Percentiles rank a stretch among this genome's conserved stretches.
phyloP scores from a whole-genome alignment of 2,329 filamentous ascomycete species.

The Aspergillus alliaceus region DNA sequence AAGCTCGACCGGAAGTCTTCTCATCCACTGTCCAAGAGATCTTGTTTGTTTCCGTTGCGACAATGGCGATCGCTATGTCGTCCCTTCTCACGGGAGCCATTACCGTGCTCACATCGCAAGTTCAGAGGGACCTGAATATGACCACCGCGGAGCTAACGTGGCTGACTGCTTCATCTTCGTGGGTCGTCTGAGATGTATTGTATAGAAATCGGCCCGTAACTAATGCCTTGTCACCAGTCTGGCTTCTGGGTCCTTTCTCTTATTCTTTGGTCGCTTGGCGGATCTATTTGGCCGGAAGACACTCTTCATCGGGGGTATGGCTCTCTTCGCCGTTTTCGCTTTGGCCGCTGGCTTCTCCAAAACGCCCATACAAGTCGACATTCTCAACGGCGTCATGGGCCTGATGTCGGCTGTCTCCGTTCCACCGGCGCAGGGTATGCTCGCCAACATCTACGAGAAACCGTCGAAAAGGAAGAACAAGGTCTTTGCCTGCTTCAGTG shows the following conservation, averaged over 20 bases:
- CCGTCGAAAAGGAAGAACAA: conserved; percentile 64
- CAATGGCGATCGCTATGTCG: conserved; percentile 65
- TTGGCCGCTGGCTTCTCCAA: conserved; percentile 62
- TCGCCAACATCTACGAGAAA: conserved; percentile 63
- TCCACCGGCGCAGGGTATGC: conserved; percentile 63
- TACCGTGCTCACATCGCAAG: conserved; percentile 63
- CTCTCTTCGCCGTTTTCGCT: conserved; percentile 57
- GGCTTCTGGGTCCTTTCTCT: conserved; percentile 63
- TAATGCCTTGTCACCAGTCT: conserved; percentile 41
- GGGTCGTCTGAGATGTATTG: conserved; percentile 21
- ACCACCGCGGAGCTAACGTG: conserved; percentile 64
- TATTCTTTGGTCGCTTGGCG: conserved; percentile 65
- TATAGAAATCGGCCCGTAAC: not conserved
- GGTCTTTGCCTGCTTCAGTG: conserved; percentile 63
- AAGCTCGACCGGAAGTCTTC: conserved; percentile 49
- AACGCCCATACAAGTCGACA: conserved; percentile 59
- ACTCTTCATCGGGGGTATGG: conserved; percentile 62
- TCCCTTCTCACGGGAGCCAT: conserved; percentile 60
- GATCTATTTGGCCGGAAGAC: conserved; percentile 65
- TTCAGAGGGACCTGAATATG: conserved; percentile 62
- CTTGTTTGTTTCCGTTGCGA: conserved; percentile 65
- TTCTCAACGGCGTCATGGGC: conserved; percentile 64
- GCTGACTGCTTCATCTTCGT: conserved; percentile 64
- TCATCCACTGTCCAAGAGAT: conserved; percentile 62
- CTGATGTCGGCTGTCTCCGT: conserved; percentile 64